Conservation (phyloP, 768 basidiomycete species). For the Calocera viscosa region DNA sequence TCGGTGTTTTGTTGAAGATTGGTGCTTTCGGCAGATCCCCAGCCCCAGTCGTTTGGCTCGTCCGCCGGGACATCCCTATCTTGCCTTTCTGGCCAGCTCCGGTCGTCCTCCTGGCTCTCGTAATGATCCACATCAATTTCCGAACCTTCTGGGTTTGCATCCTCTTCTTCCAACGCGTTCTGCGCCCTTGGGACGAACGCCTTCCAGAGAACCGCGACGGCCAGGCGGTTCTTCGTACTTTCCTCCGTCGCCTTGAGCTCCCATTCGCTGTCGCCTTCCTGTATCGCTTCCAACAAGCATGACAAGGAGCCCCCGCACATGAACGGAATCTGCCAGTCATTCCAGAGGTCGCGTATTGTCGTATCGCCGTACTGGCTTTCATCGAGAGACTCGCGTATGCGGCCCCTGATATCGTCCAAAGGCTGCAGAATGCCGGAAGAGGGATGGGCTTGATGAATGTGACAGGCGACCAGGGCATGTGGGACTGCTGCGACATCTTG, state of each 20-base stretch:
- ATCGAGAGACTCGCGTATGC: constrained; percentile 44
- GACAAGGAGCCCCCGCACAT: constrained; percentile 55
- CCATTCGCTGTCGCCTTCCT: constrained; percentile 20
- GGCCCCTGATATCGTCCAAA: constrained; percentile 37
- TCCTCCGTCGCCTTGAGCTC: not conserved
- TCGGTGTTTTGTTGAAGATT: not conserved
- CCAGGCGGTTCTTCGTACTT: not conserved
- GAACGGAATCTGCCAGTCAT: constrained; percentile 35
- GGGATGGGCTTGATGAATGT: constrained; percentile 43
- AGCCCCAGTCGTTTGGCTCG: not conserved
- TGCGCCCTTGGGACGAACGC: constrained; percentile 8
- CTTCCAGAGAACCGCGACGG: constrained; percentile 10
- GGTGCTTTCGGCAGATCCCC: not conserved
- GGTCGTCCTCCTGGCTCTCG: not conserved
- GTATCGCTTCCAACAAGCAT: constrained; percentile 37
- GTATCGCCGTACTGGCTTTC: constrained; percentile 38
- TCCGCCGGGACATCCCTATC: not conserved
- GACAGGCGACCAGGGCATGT: constrained; percentile 40
- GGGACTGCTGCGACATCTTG: not conserved
- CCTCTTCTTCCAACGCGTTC: not conserved
- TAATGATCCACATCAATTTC: constrained; percentile 4
- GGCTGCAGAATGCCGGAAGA: constrained; percentile 34
- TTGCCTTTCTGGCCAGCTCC: not conserved
- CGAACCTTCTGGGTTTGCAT: not conserved
- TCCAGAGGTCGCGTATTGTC: constrained; percentile 35